Conservation (phyloP, 257 asterid genomes). For the Solanum phureja region DNA sequence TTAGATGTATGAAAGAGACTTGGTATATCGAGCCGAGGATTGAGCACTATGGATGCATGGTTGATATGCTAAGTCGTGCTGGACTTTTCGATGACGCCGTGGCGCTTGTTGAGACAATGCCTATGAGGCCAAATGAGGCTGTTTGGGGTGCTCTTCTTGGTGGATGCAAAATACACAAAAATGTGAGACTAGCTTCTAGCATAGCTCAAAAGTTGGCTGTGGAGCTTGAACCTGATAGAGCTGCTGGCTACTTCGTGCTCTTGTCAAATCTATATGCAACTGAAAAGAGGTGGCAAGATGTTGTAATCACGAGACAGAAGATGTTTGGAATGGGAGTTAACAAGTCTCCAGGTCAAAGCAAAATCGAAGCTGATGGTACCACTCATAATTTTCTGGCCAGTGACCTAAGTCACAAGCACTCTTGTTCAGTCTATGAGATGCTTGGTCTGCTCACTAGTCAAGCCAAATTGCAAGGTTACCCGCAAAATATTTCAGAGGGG, state of each 20-base stretch:
- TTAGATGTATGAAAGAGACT: conserved; percentile 36
- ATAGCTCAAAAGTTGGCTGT: conserved; percentile 32
- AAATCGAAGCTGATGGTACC: conserved; percentile 51
- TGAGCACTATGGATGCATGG: conserved; percentile 80
- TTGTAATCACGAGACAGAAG: conserved; percentile 33
- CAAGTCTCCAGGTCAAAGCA: conserved; percentile 67
- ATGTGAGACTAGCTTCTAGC: conserved; percentile 46
- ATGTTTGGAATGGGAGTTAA: conserved; percentile 33
- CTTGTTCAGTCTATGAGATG: conserved; percentile 23
- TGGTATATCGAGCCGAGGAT: conserved; percentile 53
- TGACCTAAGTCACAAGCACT: conserved; percentile 35
- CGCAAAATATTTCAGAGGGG: neutral
- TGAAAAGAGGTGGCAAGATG: conserved; percentile 63
- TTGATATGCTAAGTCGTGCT: conserved; percentile 75
- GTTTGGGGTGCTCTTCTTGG: conserved; percentile 89
- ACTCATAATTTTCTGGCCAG: conserved; percentile 38
- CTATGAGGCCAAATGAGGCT: conserved; percentile 61
- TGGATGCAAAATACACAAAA: conserved; percentile 60
- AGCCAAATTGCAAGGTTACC: neutral
- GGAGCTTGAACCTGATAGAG: conserved; percentile 35
- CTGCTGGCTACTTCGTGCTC: conserved; percentile 57
- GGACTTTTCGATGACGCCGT: conserved; percentile 66
- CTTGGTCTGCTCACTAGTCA: conserved; percentile 19
- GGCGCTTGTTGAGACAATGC: conserved; percentile 53
- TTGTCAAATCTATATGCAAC: conserved; percentile 57